Percentiles rank a stretch among this genome's conserved stretches.
Conservation (phyloP, 1,284 basidiomycete genomes). For the Cystobasidiaceae sp. region DNA sequence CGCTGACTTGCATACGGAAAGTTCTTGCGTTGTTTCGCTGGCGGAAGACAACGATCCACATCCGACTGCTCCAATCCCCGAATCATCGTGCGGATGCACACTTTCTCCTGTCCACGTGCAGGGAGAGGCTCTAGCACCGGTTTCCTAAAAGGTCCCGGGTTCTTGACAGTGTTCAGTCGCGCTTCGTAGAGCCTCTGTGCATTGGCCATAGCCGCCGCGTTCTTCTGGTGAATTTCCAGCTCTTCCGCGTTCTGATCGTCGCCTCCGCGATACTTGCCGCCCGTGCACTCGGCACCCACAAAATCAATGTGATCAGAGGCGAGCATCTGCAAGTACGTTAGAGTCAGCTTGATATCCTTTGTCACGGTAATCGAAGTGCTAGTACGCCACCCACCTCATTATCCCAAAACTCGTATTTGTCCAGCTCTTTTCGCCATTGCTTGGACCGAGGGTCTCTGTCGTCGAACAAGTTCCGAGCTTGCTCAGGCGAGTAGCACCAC, state of each 20-base stretch:
- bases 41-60: background rate
- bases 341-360: too few species aligned
- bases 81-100: background rate
- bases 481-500: conserved; percentile 12
- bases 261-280: background rate
- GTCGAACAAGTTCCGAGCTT: background rate
- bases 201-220: background rate
- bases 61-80: conserved; percentile 8
- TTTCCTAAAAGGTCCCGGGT: too few species aligned
- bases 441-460: background rate
- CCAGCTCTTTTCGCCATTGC: background rate
- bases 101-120: too few species aligned
- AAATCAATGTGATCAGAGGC: conserved; percentile 14
- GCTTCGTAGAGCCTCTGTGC: background rate
- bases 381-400: background rate
- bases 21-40: background rate
- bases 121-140: too few species aligned
- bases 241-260: conserved; percentile 1
- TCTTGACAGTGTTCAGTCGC: too few species aligned
- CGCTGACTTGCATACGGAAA: background rate
- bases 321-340: background rate
- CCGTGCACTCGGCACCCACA: background rate
- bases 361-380: too few species aligned
- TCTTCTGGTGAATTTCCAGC: background rate
- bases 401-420: background rate